Conservation (phyloP, 805 yeast species). For the Zygoascus tannicola region DNA sequence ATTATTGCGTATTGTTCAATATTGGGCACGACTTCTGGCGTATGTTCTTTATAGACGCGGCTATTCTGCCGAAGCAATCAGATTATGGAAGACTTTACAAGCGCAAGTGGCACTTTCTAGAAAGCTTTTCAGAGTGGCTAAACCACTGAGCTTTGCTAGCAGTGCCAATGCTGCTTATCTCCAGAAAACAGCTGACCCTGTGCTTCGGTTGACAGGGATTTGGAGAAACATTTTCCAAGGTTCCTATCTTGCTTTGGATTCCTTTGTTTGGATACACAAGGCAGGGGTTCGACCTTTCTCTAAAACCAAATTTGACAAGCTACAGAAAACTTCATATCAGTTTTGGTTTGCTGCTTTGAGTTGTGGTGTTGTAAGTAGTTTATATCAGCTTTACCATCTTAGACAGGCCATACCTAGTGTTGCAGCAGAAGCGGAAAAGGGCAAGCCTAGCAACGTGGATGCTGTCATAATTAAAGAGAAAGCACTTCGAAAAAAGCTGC, state of each 20-base stretch:
- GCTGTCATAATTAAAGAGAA: conserved; percentile 37
- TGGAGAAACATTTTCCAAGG: conserved; percentile 29
- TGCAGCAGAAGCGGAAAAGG: conserved; percentile 32
- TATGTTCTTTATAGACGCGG: conserved; percentile 53
- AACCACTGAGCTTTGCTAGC: conserved; percentile 62
- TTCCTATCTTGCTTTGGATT: conserved; percentile 29
- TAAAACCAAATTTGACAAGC: conserved; percentile 13
- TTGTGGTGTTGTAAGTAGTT: conserved; percentile 52
- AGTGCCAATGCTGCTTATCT: conserved; percentile 59
- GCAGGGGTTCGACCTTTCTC: conserved; percentile 29
- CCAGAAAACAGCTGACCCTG: conserved; percentile 59
- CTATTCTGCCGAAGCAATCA: conserved; percentile 38
- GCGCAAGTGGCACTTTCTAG: conserved; percentile 58
- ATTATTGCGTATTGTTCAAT: conserved; percentile 67
- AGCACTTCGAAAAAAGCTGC: conserved; percentile 49
- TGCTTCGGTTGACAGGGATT: conserved; percentile 36
- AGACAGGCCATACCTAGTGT: conserved; percentile 24
- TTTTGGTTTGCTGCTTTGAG: conserved; percentile 71
- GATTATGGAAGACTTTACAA: conserved; percentile 47
- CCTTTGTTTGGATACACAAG: conserved; percentile 24
- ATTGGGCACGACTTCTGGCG: conserved; percentile 64
- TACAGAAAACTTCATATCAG: conserved; percentile 47
- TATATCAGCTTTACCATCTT: conserved; percentile 44
- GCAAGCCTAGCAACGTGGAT: conserved; percentile 29
- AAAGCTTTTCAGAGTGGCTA: conserved; percentile 75